Conservation (phyloP, 164 flowering plant genomes). For the Aristolochia fimbriata region DNA sequence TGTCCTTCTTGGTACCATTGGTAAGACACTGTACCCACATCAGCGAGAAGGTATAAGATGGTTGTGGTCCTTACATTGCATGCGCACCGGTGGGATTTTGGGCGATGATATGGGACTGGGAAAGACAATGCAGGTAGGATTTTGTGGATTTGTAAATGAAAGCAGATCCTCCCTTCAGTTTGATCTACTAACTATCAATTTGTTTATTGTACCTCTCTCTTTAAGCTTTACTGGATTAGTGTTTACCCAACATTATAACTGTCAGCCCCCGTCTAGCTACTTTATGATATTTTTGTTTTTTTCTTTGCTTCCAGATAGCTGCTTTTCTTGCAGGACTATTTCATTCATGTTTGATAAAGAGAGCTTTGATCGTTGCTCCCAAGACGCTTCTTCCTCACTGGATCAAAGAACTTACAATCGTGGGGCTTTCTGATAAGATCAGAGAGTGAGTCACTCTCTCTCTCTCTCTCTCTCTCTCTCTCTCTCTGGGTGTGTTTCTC, state of each 20-base stretch:
- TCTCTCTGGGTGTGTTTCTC: too few relatives aligned
- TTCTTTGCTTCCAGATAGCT: conserved; percentile 45
- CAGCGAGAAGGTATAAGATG: conserved; percentile 87
- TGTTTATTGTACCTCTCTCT: too few relatives aligned
- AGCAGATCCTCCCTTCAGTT: too few relatives aligned
- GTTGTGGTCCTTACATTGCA: conserved; percentile 93
- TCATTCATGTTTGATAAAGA: conserved; percentile 59
- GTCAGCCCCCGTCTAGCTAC: not conserved
- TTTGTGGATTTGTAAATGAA: not conserved
- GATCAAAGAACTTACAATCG: conserved; percentile 75
- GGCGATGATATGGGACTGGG: conserved; percentile 99
- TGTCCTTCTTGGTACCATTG: conserved; percentile 49
- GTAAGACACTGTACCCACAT: conserved; percentile 78
- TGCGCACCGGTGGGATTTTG: conserved; percentile 79
- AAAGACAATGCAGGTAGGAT: conserved; percentile 90
- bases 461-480: conserved; percentile 1
- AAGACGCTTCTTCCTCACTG: conserved; percentile 89
- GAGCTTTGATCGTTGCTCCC: conserved; percentile 88
- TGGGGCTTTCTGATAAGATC: conserved; percentile 71
- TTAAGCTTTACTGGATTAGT: not conserved
- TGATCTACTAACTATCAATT: not conserved
- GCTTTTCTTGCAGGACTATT: conserved; percentile 83
- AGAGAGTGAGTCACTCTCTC: conserved; percentile 55
- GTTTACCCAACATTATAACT: not conserved
- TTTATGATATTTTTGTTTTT: not conserved